phyloP scores from a whole-genome alignment of 2,329 filamentous ascomycete species.

The Chalaropsis ovoidea region DNA sequence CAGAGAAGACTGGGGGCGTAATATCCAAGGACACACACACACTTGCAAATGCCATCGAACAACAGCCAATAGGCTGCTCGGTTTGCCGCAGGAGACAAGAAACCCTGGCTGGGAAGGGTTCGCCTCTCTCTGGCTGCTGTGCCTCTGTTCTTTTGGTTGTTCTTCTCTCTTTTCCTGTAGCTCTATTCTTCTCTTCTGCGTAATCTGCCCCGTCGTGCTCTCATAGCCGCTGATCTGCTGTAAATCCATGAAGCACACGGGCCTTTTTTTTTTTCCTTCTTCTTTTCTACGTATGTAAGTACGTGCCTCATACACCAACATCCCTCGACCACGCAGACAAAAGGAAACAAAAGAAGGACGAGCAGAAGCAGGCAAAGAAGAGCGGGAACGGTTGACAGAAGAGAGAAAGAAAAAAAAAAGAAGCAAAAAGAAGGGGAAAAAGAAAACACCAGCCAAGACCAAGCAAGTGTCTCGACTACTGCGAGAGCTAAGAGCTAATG shows the following conservation, averaged over 20 bases:
- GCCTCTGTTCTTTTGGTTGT: not conserved
- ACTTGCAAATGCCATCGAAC: not conserved
- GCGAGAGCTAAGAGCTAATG: conserved; percentile 8
- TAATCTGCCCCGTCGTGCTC: not conserved
- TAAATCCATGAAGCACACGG: not conserved
- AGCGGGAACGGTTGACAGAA: too few species aligned
- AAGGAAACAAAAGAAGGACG: not conserved
- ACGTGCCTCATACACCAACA: not conserved
- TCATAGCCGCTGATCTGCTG: not conserved
- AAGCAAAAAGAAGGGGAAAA: not conserved
- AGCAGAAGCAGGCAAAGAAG: not conserved
- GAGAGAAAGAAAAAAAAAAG: not conserved
- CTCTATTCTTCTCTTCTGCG: not conserved
- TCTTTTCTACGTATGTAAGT: not conserved
- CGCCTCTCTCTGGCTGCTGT: not conserved
- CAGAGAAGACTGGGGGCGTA: not conserved
- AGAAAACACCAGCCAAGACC: not conserved
- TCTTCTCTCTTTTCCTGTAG: not conserved
- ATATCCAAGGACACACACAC: not conserved
- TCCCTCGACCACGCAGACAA: not conserved
- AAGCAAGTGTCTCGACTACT: conserved; percentile 10
- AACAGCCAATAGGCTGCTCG: not conserved
- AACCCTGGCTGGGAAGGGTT: not conserved
- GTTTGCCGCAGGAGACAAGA: not conserved
- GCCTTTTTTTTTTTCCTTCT: not conserved